Conservation (phyloP, 2,329 filamentous ascomycete genomes). For the Pyrenochaeta sp. region DNA sequence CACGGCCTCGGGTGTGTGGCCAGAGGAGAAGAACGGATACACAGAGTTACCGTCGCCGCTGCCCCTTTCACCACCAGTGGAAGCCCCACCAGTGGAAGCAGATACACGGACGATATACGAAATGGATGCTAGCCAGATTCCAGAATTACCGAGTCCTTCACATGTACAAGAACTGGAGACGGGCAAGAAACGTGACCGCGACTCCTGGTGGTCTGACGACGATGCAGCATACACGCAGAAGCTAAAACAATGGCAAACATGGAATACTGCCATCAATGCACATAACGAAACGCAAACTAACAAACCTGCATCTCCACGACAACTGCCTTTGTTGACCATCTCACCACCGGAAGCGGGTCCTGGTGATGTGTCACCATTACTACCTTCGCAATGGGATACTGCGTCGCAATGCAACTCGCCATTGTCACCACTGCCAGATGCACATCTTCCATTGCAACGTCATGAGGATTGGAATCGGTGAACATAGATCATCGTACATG, state of each 20-base stretch:
- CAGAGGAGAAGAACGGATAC: conserved; percentile 21
- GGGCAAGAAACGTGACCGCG: conserved; percentile 3
- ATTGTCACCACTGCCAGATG: conserved; percentile 13
- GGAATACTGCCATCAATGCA: conserved; percentile 10
- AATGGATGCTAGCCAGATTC: conserved; percentile 25
- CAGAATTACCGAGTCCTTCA: conserved; percentile 26
- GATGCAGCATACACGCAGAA: conserved; percentile 13
- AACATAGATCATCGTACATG: background rate
- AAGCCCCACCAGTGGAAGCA: conserved; percentile 33
- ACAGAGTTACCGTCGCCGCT: conserved; percentile 2
- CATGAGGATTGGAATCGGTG: conserved; percentile 2
- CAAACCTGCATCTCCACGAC: background rate
- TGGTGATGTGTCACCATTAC: conserved; percentile 15
- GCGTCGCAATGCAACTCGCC: conserved; percentile 4
- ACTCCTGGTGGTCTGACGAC: conserved; percentile 10
- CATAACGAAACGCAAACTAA: background rate
- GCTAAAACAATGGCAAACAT: conserved; percentile 15
- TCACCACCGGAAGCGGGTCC: conserved; percentile 10
- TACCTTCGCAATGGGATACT: conserved; percentile 9
- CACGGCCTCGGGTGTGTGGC: conserved; percentile 13
- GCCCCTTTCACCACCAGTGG: conserved; percentile 16
- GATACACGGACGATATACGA: conserved; percentile 31
- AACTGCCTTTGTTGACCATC: conserved; percentile 7
- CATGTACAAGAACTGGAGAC: conserved; percentile 25
- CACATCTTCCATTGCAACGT: conserved; percentile 10